phyloP scores from a whole-genome alignment of 805 yeast genomes.

The Phaffomyces opuntiae region DNA sequence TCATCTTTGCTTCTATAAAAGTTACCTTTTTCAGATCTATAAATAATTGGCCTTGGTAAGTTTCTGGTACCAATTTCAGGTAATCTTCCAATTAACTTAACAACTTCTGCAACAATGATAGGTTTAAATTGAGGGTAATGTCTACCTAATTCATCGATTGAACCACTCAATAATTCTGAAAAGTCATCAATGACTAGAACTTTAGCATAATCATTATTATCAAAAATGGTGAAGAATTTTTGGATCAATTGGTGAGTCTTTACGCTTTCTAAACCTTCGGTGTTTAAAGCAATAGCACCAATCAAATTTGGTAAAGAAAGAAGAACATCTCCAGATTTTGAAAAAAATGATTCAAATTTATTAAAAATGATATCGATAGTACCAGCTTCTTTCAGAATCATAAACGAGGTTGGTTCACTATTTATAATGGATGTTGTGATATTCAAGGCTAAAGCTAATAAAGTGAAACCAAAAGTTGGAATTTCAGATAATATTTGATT shows the following conservation, averaged over 20 bases:
- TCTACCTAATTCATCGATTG: constrained; percentile 74
- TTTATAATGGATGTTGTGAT: constrained; percentile 68
- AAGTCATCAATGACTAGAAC: constrained; percentile 47
- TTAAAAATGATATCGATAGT: constrained; percentile 59
- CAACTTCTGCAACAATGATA: constrained; percentile 42
- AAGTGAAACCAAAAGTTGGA: constrained; percentile 55
- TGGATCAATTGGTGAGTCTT: constrained; percentile 32
- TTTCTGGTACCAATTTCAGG: constrained; percentile 30
- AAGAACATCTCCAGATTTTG: constrained; percentile 52
- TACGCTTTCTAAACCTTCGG: constrained; percentile 59
- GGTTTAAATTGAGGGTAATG: constrained; percentile 75
- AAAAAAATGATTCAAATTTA: constrained; percentile 47
- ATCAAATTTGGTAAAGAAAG: constrained; percentile 63
- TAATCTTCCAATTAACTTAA: constrained; percentile 36
- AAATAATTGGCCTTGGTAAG: constrained; percentile 38
- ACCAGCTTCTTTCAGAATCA: constrained; percentile 71
- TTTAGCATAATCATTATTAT: constrained; percentile 41
- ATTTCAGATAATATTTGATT: constrained; percentile 53
- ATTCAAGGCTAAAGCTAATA: constrained; percentile 54
- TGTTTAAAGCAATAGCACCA: constrained; percentile 77
- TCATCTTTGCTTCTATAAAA: constrained; percentile 38
- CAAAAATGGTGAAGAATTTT: constrained; percentile 45
- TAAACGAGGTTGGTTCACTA: constrained; percentile 85
- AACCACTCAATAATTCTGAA: constrained; percentile 51
- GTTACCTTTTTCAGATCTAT: constrained; percentile 33